phyloP scores from a whole-genome alignment of 768 basidiomycete species.

The Fomitopsis pulvina region DNA sequence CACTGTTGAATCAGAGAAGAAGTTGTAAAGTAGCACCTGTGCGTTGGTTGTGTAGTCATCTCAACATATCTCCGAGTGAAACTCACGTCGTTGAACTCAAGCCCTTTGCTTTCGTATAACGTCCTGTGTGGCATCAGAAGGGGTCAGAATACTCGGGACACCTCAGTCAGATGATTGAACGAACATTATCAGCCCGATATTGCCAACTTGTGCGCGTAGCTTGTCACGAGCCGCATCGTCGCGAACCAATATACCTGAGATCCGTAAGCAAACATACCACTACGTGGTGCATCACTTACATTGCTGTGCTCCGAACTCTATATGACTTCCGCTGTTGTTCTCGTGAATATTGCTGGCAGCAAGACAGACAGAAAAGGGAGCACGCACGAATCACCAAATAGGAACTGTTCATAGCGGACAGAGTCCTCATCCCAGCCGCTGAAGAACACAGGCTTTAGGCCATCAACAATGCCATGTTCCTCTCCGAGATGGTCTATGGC shows the following conservation, averaged over 20 bases:
- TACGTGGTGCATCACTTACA: conserved; percentile 31
- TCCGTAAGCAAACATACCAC: not conserved
- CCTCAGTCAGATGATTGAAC: conserved; percentile 12
- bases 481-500: conserved; percentile 52
- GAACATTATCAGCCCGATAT: conserved; percentile 52
- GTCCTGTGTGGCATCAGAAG: conserved; percentile 30
- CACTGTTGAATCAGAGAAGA: conserved; percentile 59
- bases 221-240: conserved; percentile 44
- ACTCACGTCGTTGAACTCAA: conserved; percentile 59
- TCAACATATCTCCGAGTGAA: not conserved
- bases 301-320: conserved; percentile 61
- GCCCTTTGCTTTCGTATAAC: conserved; percentile 57
- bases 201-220: conserved; percentile 45
- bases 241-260: conserved; percentile 62
- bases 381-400: conserved; percentile 43
- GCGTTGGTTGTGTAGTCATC: not conserved
- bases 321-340: conserved; percentile 33
- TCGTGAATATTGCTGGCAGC: not conserved
- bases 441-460: conserved; percentile 54
- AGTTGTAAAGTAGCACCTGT: conserved; percentile 69
- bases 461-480: conserved; percentile 50
- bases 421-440: conserved; percentile 37
- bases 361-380: not conserved
- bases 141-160: not conserved
- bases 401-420: conserved; percentile 46